Percentiles rank a stretch among this genome's conserved stretches.
Conservation (phyloP, 305 asterid species). For the Fraxinus greggii region DNA sequence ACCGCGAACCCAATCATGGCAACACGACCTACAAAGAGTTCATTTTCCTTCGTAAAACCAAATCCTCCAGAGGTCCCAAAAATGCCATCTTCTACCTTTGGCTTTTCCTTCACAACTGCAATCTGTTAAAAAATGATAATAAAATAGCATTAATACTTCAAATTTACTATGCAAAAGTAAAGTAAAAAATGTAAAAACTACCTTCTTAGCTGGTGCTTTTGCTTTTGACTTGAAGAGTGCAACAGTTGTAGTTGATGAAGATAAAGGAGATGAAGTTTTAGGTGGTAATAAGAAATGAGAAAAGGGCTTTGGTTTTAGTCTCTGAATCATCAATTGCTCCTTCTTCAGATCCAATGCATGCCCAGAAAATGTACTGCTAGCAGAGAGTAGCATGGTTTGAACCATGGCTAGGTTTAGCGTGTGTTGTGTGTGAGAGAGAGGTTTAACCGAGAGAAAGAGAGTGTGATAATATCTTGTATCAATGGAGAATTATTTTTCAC, state of each 20-base stretch:
- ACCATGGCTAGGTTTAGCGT: conserved; percentile 20
- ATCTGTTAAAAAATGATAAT: not conserved
- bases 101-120: conserved; percentile 39
- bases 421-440: not conserved
- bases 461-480: not conserved
- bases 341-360: conserved; percentile 34
- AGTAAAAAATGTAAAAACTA: not conserved
- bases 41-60: conserved; percentile 92
- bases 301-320: conserved; percentile 42
- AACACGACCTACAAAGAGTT: conserved; percentile 95
- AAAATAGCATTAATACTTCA: not conserved
- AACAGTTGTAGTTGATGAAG: conserved; percentile 26
- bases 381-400: conserved; percentile 63
- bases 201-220: conserved; percentile 63
- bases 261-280: conserved; percentile 23
- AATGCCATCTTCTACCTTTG: conserved; percentile 87
- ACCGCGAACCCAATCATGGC: conserved; percentile 99
- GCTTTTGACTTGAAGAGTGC: conserved; percentile 64
- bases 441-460: not conserved
- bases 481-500: not conserved
- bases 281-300: conserved; percentile 44
- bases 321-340: conserved; percentile 41
- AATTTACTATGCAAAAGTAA: not conserved
- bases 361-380: conserved; percentile 31
- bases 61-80: conserved; percentile 97